A percentile compares a stretch with the other conserved stretches of the same genome.
phyloP scores from a whole-genome alignment of 106 monocot genomes.

The Triglochin maritima region DNA sequence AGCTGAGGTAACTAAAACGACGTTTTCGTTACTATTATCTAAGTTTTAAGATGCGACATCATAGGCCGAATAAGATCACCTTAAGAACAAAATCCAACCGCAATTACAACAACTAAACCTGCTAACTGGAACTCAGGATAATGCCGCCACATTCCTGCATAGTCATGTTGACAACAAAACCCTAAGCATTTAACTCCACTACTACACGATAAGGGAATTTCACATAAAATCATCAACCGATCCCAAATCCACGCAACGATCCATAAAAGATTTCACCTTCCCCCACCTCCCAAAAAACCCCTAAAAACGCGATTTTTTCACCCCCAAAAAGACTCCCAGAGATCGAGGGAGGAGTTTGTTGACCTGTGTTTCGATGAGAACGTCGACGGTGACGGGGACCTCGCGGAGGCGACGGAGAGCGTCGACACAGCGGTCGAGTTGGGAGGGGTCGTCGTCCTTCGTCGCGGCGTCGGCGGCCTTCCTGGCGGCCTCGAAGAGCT shows the following conservation, averaged over 20 bases:
- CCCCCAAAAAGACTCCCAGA: not conserved
- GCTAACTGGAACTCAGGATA: no score
- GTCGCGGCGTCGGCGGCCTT: constrained; percentile 8
- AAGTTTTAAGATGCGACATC: no score
- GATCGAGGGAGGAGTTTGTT: not conserved
- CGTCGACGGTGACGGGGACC: constrained; percentile 10
- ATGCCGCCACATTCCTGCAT: no score
- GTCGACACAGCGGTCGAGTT: constrained; percentile 2
- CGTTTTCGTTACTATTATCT: no score
- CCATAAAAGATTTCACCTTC: not conserved
- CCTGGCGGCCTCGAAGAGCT: constrained; percentile 4
- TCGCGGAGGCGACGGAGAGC: not conserved
- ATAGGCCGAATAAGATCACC: no score
- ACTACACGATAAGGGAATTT: not conserved
- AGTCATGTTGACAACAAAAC: no score
- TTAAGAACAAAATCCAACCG: no score
- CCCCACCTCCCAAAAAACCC: not conserved
- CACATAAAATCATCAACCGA: not conserved
- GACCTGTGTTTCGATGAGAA: constrained; percentile 9
- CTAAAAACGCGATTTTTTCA: not conserved
- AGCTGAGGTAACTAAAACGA: no score
- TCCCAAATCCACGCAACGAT: not conserved
- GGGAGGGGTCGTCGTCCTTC: constrained; percentile 3
- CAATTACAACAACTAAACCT: no score
- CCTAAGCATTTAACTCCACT: no score